Conservation (phyloP, 2,329 filamentous ascomycete species). For the Plectosphaerella plurivora region DNA sequence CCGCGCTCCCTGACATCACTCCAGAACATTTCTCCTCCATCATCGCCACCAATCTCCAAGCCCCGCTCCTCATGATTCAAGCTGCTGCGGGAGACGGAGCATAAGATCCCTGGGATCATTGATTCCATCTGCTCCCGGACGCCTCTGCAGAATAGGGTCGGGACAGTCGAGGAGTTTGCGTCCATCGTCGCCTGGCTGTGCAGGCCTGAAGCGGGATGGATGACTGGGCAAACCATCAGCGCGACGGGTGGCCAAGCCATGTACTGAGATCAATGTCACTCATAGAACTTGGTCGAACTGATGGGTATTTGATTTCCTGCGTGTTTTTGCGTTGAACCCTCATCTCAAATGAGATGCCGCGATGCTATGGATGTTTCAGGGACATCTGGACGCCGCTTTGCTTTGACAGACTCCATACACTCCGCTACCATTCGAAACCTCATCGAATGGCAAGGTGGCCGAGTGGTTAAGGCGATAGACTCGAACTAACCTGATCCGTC, state of each 20-base stretch:
- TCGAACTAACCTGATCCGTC: no score
- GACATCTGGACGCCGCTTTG: no score
- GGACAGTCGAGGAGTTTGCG: constrained; percentile 4
- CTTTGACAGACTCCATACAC: no score
- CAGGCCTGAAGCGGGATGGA: constrained; percentile 2
- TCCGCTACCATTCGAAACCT: no score
- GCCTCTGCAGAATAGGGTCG: constrained; percentile 4
- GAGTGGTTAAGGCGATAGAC: no score
- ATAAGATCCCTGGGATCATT: not conserved
- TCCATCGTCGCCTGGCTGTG: constrained; percentile 3
- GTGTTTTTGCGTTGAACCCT: no score
- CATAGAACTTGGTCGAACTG: no score
- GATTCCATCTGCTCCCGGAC: constrained; percentile 1
- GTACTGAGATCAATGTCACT: not conserved
- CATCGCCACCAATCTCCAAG: constrained; percentile 3
- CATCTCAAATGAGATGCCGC: no score
- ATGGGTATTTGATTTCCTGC: no score
- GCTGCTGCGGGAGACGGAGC: constrained; percentile 1
- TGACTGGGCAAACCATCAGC: constrained; percentile 4
- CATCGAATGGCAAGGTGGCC: no score
- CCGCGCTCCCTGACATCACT: not conserved
- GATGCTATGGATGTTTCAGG: no score
- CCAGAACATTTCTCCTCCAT: not conserved
- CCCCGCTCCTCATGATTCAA: constrained; percentile 4
- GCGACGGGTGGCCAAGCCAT: not conserved